Evolutionary conservation across 148 eudicot species (phyloP), one percentile per base, ranked within the genome.

Genomic region (Persicaria tinctoria): DNA sequence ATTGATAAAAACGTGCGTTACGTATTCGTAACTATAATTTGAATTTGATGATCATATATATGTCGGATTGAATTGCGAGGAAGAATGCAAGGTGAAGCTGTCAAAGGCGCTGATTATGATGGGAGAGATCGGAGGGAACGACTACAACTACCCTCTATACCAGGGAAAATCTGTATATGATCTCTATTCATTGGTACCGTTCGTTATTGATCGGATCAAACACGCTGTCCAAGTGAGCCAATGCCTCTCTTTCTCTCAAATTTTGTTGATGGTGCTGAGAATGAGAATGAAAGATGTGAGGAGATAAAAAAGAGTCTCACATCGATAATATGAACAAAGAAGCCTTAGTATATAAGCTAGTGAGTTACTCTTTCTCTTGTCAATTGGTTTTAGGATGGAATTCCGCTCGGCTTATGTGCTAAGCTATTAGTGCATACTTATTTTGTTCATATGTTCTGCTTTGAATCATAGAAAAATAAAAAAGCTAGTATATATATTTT

Each of bases 41-140:
- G 6, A 32, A 32, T 32, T 32, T 32, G 41, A 3, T 6, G 2
- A 60, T 57, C 6, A 1, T 8, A 32, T 32, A 32, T 2, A 2
- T 32, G 2, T 23, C 1, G 27, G 27, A 23, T 23, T 23, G 27
- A 23, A 10, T 1, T 6, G 12, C 4, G 68, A 62, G 10, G 64
- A 8, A 64, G 69, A 64, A 4, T 64, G 69, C 17, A 64, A 64
- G 69, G n/a, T 10, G 46, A 64, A 64, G 46, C 7, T 64, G 46
- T 64, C 69, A 38, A 64, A 16, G 16, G n/a, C 69, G 46, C n/a
- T 64, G 69, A 64, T 64, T 64, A 1, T 64, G 27, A 64, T 64
- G 69, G 69, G 69, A 16, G 69, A 64, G 16, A 64, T 64, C 38
- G 69, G 69, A 38, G 69, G 46, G n/a, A 64, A 64, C 41, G 70